These are phyloP conservation scores for Wickerhamomyces silvicola DNA, from an alignment of 805 yeast species.

Conservation along the genomic window DNA sequence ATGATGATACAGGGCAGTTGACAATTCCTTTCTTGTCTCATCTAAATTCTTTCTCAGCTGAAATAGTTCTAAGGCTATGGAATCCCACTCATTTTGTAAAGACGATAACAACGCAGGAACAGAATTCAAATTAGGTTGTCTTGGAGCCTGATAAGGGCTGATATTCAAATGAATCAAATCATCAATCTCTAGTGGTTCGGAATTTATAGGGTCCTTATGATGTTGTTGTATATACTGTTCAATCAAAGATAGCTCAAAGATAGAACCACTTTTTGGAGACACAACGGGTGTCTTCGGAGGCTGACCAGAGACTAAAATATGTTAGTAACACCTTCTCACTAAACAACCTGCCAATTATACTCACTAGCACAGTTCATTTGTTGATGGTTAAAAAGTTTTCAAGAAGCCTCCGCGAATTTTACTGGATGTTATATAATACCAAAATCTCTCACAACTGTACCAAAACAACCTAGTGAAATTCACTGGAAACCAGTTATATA, in stretches of 20 bases:
- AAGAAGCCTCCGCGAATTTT: too few relatives aligned
- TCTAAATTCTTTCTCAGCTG: conserved; percentile 66
- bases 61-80: conserved; percentile 75
- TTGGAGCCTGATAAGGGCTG: conserved; percentile 28
- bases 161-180: conserved; percentile 47
- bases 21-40: conserved; percentile 61
- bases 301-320: conserved; percentile 56
- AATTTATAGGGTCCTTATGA: conserved; percentile 70
- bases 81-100: conserved; percentile 88
- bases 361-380: too few relatives aligned
- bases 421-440: too few relatives aligned
- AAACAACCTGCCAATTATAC: too few relatives aligned
- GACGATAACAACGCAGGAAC: conserved; percentile 73
- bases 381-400: too few relatives aligned
- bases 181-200: conserved; percentile 48
- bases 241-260: conserved; percentile 62
- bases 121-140: conserved; percentile 48
- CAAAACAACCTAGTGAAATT: too few relatives aligned
- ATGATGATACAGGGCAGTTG: conserved; percentile 72
- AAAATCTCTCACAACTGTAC: too few relatives aligned
- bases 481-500: too few relatives aligned
- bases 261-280: conserved; percentile 60
- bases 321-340: too few relatives aligned
- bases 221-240: conserved; percentile 56
- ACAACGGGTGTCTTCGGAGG: conserved; percentile 67